phyloP scores from a whole-genome alignment of 73 alveolate species.

The Paramecium pentaurelia region DNA sequence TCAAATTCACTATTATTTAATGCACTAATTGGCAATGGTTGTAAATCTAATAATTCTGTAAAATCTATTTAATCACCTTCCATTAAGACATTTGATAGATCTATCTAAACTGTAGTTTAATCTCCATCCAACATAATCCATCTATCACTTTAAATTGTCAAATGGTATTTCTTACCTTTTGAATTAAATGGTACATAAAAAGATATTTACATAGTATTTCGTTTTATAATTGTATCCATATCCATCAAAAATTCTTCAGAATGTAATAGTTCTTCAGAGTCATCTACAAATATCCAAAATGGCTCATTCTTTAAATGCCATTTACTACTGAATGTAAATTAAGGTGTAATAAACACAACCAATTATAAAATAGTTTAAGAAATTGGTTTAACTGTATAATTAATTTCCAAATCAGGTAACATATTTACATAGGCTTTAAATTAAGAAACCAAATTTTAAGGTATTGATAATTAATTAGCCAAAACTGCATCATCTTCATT shows the following conservation, averaged over 20 bases:
- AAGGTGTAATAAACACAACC: slow-evolving; percentile 69
- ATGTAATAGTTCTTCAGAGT: slow-evolving; percentile 93
- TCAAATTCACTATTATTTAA: slow-evolving; percentile 92
- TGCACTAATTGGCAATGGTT: slow-evolving; percentile 96
- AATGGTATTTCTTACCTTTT: slow-evolving; percentile 72
- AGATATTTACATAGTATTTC: slow-evolving; percentile 70
- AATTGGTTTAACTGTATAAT: slow-evolving; percentile 90
- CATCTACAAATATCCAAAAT: slow-evolving; percentile 92
- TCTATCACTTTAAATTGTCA: slow-evolving; percentile 85
- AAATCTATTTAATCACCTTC: slow-evolving; percentile 69
- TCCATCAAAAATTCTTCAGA: slow-evolving; percentile 90
- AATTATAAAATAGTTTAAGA: slow-evolving; percentile 93
- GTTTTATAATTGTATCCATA: slow-evolving; percentile 72
- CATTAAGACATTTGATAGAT: background rate
- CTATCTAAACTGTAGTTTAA: background rate
- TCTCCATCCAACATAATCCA: slow-evolving; percentile 81
- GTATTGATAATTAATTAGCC: slow-evolving; percentile 58
- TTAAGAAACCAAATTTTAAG: slow-evolving; percentile 48
- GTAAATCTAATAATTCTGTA: slow-evolving; percentile 94
- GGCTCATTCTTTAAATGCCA: slow-evolving; percentile 94
- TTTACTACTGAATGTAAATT: slow-evolving; percentile 88
- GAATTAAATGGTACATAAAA: slow-evolving; percentile 95
- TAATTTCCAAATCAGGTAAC: slow-evolving; percentile 92
- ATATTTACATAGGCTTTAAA: slow-evolving; percentile 78
- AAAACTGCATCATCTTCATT: slow-evolving; percentile 69